These are phyloP conservation scores for Candida neerlandica DNA, from an alignment of 1,139 yeast species.

Conservation along the genomic window DNA sequence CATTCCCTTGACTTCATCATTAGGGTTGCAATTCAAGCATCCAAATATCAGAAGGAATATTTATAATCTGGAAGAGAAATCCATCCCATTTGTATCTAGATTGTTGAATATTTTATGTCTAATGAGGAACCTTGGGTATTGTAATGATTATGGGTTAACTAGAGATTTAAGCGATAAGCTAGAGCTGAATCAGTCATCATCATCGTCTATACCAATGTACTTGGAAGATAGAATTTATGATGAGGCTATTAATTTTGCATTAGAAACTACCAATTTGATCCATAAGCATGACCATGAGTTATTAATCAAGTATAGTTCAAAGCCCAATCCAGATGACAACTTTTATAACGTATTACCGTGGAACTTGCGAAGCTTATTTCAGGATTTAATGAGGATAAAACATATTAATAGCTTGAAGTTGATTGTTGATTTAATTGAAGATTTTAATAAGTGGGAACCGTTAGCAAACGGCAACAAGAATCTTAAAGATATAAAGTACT, in stretches of 20 bases:
- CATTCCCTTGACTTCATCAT: conserved; percentile 46
- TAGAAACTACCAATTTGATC: conserved; percentile 41
- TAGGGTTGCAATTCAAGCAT: conserved; percentile 48
- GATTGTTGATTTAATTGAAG: conserved; percentile 31
- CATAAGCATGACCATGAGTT: conserved; percentile 16
- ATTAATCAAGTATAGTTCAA: conserved; percentile 3
- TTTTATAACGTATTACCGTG: conserved; percentile 36
- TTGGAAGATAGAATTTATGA: conserved; percentile 29
- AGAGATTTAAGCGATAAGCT: conserved; percentile 33
- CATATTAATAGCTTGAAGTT: conserved; percentile 38
- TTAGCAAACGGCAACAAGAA: conserved; percentile 20
- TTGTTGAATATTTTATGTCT: conserved; percentile 37
- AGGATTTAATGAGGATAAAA: conserved; percentile 38
- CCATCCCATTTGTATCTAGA: conserved; percentile 19
- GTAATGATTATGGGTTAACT: conserved; percentile 33
- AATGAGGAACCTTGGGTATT: conserved; percentile 41
- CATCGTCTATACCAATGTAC: conserved; percentile 21
- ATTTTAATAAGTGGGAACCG: conserved; percentile 47
- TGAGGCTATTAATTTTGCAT: conserved; percentile 33
- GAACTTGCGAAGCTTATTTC: conserved; percentile 39
- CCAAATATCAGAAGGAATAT: conserved; percentile 55
- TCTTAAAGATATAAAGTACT: conserved; percentile 46
- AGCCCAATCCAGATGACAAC: conserved; percentile 4
- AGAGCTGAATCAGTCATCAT: background rate
- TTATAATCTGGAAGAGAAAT: conserved; percentile 9